Conservation (phyloP, 805 yeast species). For the Candida incommunis region DNA sequence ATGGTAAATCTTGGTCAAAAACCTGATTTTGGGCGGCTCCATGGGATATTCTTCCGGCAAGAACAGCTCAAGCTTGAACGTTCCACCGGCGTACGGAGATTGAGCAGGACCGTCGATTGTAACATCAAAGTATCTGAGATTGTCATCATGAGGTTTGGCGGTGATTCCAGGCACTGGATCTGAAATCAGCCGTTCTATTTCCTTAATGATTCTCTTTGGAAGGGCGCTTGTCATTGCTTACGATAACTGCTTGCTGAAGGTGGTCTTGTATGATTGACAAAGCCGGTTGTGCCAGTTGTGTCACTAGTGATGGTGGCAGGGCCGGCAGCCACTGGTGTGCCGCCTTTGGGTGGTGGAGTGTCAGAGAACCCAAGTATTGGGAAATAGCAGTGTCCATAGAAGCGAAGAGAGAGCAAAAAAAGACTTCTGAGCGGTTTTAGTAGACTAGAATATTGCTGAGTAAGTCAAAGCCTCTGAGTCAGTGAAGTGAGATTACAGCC, state of each 20-base stretch:
- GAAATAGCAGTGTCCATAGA: too few species aligned
- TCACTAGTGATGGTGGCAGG: too few species aligned
- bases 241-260: too few species aligned
- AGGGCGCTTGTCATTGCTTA: conserved; percentile 27
- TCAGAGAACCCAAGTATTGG: too few species aligned
- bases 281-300: too few species aligned
- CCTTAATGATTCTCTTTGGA: conserved; percentile 92
- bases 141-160: conserved; percentile 89
- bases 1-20: conserved; percentile 86
- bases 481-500: not conserved
- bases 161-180: conserved; percentile 96
- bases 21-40: conserved; percentile 95
- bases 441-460: too few species aligned
- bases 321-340: too few species aligned
- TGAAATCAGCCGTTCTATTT: conserved; percentile 78
- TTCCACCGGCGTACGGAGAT: conserved; percentile 76
- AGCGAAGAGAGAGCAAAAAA: too few species aligned
- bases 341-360: too few species aligned
- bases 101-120: conserved; percentile 81
- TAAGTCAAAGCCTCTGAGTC: too few species aligned
- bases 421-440: too few species aligned
- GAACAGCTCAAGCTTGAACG: conserved; percentile 70
- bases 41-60: conserved; percentile 96
- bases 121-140: conserved; percentile 84
- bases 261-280: too few species aligned